These are phyloP conservation scores for Ceratocystis cacaofunesta DNA, from an alignment of 2,329 filamentous ascomycete species.

Conservation along the genomic window DNA sequence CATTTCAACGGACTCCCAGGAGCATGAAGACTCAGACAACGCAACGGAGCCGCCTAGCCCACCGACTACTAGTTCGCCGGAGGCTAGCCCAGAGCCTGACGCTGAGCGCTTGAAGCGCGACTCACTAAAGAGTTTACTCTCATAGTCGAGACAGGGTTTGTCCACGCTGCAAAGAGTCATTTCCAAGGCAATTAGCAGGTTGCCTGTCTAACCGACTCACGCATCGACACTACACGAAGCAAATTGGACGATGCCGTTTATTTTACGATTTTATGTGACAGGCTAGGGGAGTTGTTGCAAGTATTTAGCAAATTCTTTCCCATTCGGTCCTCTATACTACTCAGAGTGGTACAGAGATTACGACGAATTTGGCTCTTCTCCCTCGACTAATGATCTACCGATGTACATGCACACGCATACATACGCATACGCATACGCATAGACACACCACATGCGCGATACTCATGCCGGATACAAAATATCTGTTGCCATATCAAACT, in stretches of 20 bases:
- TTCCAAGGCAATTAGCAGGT: neutral
- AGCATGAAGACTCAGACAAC: constrained; percentile 23
- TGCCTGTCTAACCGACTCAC: neutral
- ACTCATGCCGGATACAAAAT: neutral
- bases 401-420: neutral
- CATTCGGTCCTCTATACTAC: neutral
- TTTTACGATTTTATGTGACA: constrained; percentile 4
- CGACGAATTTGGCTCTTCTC: neutral
- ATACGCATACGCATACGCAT: constrained; percentile 1
- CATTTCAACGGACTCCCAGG: constrained; percentile 24
- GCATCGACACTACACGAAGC: neutral
- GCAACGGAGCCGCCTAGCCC: neutral
- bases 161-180: neutral
- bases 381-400: neutral
- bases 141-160: neutral
- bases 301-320: too few relatives aligned
- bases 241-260: neutral
- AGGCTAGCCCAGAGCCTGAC: neutral
- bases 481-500: neutral
- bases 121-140: neutral
- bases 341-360: neutral
- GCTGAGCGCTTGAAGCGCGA: neutral
- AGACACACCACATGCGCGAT: neutral
- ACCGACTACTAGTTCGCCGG: neutral
- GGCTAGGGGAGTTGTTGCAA: neutral